A percentile compares a stretch with the other conserved stretches of the same genome.
Evolutionary conservation across 495 filamentous ascomycete genomes (phyloP).

Genomic region (Podospora bellae-mahoneyi): DNA sequence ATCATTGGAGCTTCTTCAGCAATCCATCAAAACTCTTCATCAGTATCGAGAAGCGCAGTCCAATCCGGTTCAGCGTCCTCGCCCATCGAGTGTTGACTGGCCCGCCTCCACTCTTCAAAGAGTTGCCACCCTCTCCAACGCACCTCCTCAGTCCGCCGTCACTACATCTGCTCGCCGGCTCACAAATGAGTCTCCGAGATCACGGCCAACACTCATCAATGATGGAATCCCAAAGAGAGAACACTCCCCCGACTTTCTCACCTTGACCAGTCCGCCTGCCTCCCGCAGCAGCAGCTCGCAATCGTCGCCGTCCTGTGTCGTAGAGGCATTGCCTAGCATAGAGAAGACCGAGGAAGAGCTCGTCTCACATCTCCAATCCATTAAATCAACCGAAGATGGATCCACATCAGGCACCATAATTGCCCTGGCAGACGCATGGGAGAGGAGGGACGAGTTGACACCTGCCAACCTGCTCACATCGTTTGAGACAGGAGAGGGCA

Average conservation of each 20-base stretch:
- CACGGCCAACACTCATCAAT: constrained; percentile 21
- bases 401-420: constrained; percentile 32
- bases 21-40: constrained; percentile 36
- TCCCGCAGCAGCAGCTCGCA: constrained; percentile 2
- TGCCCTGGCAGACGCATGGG: constrained; percentile 37
- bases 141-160: constrained; percentile 4
- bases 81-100: constrained; percentile 11
- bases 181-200: constrained; percentile 15
- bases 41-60: constrained; percentile 30
- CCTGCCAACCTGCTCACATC: constrained; percentile 33
- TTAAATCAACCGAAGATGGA: constrained; percentile 22
- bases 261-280: constrained; percentile 11
- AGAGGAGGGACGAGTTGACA: constrained; percentile 34
- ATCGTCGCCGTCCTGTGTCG: constrained; percentile 21
- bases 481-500: constrained; percentile 22
- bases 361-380: constrained; percentile 34
- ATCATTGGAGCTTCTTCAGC: constrained; percentile 35
- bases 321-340: constrained; percentile 6
- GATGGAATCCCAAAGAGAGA: constrained; percentile 29
- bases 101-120: constrained; percentile 16
- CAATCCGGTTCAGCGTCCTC: not conserved
- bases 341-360: constrained; percentile 33
- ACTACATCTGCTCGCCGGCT: constrained; percentile 7
- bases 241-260: constrained; percentile 32
- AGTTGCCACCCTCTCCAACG: constrained; percentile 20